Conservation (phyloP, 306 rosid genomes). For the Biancaea sappan region DNA sequence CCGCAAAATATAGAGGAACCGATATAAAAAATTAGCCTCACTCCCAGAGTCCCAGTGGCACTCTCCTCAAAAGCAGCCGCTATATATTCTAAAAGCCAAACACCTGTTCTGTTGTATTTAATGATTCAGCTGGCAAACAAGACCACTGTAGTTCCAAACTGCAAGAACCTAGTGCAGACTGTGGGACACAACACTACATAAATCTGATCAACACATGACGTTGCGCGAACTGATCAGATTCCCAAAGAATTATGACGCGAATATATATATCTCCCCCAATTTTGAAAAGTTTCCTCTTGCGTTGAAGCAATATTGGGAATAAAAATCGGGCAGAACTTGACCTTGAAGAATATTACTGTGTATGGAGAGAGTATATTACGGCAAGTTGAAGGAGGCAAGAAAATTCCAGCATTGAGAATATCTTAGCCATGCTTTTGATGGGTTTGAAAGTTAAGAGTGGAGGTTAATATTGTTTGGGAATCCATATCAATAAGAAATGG, state of each 20-base stretch:
- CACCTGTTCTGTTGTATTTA: constrained; percentile 1
- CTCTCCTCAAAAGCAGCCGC: constrained; percentile 18
- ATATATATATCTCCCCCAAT: neutral
- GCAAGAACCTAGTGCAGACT: neutral
- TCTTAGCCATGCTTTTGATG: constrained; percentile 35
- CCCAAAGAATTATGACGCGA: neutral
- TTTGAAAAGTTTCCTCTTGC: neutral
- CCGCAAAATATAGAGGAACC: too few species aligned
- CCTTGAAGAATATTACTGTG: constrained; percentile 9
- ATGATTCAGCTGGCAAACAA: neutral
- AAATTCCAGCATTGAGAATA: constrained; percentile 41
- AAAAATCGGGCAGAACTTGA: neutral
- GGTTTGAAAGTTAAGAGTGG: constrained; percentile 29
- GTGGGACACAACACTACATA: neutral
- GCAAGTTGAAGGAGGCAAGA: constrained; percentile 45
- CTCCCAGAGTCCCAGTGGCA: neutral
- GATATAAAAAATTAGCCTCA: too few species aligned
- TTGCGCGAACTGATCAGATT: neutral
- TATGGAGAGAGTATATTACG: constrained; percentile 33
- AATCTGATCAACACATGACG: neutral
- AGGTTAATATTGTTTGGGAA: constrained; percentile 48
- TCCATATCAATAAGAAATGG: constrained; percentile 45
- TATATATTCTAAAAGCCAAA: constrained; percentile 6
- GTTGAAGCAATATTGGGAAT: neutral
- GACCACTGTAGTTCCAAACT: neutral